These are phyloP conservation scores for Leccinum pachyderme DNA, from an alignment of 1,284 basidiomycete genomes.

Conservation along the genomic window DNA sequence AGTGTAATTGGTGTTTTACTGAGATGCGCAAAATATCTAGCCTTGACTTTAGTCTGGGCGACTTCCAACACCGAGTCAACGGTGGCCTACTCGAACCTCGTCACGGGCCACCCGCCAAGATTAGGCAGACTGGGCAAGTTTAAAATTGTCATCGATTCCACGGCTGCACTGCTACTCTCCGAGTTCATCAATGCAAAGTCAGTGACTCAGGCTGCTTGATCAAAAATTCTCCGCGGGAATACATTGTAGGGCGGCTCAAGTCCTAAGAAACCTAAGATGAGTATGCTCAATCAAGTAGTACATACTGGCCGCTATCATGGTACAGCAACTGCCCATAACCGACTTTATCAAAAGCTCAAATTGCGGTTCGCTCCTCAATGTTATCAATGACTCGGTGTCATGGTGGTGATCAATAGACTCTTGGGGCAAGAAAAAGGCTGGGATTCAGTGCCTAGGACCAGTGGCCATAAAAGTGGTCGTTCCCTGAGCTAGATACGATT, in stretches of 20 bases:
- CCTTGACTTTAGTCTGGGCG: not conserved
- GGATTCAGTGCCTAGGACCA: not conserved
- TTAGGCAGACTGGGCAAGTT: not conserved
- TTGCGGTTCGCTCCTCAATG: not conserved
- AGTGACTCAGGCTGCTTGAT: not conserved
- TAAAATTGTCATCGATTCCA: not conserved
- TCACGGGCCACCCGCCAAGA: not conserved
- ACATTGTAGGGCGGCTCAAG: no score
- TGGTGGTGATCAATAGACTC: not conserved
- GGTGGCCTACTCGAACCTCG: not conserved
- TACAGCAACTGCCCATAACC: not conserved
- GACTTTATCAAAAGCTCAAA: not conserved
- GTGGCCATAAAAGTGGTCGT: not conserved
- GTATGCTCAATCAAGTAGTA: not conserved
- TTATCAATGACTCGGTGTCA: not conserved
- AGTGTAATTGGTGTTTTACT: not conserved
- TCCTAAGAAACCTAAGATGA: no score
- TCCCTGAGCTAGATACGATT: not conserved
- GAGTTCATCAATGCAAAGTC: not conserved
- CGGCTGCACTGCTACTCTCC: not conserved
- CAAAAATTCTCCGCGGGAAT: no score
- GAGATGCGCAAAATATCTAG: not conserved
- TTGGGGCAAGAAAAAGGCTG: not conserved
- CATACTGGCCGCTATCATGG: not conserved
- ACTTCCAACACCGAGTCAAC: not conserved